Base-by-base conservation (phyloP, 2,329 filamentous ascomycete genomes). In the Incumbomyces lentus region DNA sequence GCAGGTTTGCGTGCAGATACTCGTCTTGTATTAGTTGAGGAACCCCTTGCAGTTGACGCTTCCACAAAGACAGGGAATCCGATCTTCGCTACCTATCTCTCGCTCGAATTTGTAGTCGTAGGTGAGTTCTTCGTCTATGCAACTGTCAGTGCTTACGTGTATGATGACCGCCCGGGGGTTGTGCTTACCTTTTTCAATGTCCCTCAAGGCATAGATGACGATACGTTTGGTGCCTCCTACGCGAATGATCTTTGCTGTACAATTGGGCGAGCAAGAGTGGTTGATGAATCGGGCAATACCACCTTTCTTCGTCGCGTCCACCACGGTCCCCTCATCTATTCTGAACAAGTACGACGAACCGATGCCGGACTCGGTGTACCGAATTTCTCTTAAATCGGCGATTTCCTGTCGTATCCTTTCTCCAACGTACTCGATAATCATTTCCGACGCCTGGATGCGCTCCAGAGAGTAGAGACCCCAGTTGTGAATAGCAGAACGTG, bases 91-190 rank as follows among this genome's bases (percentile, higher is more conserved):
- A 60, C 88, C 88, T 60, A 93, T 86, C 68, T 98, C 92, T 59
- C 92, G 85, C 71, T 98, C 92, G 65, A 98, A 98, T 68, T 98
- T 98, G 77, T 98, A 98, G 72, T 98, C 92, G 71, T 98, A 98
- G 2, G 92, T 98, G 64, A 98, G 81, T 73, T 98, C 92, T 69
- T 98, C 92, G 64, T 95, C 92, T 98, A 61, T 51, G 44, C 16
- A 42, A 6, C 26, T 3, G 29, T 42, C 33, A 42, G 40, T 19
- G 18, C 22, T 38, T 16, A 6, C 13, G 11, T 18, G 47, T 52
- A 14, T 17, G 30, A 16, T 33, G 19, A n/a, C n/a, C n/a, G 17
- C 32, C 43, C 13, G 26, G 30, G 5, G 33, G 39, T 18, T 19
- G 12, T n/a, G 79, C 86, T 74, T 78, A 95, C 92, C 92, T 75